phyloP scores from a whole-genome alignment of 176 grass and related monocot species.

The Paspalum vaginatum region DNA sequence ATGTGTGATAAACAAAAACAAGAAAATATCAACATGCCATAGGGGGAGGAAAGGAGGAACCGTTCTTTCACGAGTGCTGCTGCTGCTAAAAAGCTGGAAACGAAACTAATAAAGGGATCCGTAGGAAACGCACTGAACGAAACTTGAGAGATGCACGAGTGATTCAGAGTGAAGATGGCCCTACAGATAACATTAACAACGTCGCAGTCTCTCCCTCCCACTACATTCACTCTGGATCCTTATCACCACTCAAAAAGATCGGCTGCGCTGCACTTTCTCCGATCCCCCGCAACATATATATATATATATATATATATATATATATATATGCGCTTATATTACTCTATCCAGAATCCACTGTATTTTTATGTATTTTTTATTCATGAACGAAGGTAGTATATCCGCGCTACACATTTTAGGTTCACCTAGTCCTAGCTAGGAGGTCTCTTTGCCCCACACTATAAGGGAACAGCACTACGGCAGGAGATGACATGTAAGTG shows the following conservation, averaged over 20 bases:
- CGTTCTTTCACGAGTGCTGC: background rate
- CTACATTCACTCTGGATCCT: background rate
- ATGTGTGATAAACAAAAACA: background rate
- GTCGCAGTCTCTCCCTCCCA: background rate
- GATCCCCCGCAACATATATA: too few species aligned
- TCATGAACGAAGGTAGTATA: too few species aligned
- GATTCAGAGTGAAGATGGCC: conserved; percentile 15
- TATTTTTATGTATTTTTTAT: too few species aligned
- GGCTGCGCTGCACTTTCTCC: too few species aligned
- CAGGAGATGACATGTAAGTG: background rate
- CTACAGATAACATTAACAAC: conserved; percentile 15
- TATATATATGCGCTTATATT: too few species aligned
- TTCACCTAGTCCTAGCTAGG: too few species aligned
- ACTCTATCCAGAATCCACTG: too few species aligned
- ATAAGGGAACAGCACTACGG: background rate
- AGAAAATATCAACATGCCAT: background rate
- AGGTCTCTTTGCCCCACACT: too few species aligned
- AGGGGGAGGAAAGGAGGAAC: background rate
- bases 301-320: too few species aligned
- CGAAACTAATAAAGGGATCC: background rate
- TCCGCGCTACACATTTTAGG: too few species aligned
- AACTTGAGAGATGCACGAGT: background rate
- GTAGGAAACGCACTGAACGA: background rate
- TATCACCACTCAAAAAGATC: too few species aligned
- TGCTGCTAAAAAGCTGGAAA: conserved; percentile 1